These are phyloP conservation scores for Kingdonia uniflora DNA, from an alignment of 164 flowering plant genomes.

Conservation along the genomic window DNA sequence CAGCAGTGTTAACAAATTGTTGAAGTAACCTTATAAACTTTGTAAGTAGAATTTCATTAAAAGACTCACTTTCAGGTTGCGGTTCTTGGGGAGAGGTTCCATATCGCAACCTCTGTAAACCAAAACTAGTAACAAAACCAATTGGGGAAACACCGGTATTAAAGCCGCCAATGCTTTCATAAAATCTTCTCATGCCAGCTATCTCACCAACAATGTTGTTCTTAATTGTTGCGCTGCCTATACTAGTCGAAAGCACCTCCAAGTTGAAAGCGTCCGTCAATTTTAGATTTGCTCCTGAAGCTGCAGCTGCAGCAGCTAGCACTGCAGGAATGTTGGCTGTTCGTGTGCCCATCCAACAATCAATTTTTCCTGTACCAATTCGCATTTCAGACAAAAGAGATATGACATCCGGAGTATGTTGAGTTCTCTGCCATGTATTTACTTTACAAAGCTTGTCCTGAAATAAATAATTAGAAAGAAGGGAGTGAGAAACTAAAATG, in stretches of 20 bases:
- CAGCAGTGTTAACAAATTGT: slow-evolving; percentile 73
- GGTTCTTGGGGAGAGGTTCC: slow-evolving; percentile 41
- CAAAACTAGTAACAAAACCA: slow-evolving; percentile 46
- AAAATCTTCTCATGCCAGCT: slow-evolving; percentile 92
- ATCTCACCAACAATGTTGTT: slow-evolving; percentile 91
- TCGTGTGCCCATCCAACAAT: slow-evolving; percentile 71
- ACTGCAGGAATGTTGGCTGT: slow-evolving; percentile 98
- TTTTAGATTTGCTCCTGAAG: slow-evolving; percentile 82
- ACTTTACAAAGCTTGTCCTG: slow-evolving; percentile 95
- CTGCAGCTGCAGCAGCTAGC: slow-evolving; percentile 96
- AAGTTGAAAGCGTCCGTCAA: slow-evolving; percentile 63
- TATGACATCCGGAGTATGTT: slow-evolving; percentile 71
- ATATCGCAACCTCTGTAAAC: slow-evolving; percentile 52
- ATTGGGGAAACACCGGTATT: slow-evolving; percentile 29
- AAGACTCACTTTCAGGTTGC: slow-evolving; percentile 50
- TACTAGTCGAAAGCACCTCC: slow-evolving; percentile 89
- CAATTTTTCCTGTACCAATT: slow-evolving; percentile 79
- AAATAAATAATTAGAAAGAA: slow-evolving; percentile 9
- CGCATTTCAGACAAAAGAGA: slow-evolving; percentile 90
- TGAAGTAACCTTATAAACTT: slow-evolving; percentile 74
- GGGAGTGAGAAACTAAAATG: neutral
- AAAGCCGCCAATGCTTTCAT: slow-evolving; percentile 83
- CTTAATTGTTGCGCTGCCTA: slow-evolving; percentile 85
- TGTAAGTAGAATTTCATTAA: slow-evolving; percentile 61
- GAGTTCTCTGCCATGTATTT: slow-evolving; percentile 66